phyloP scores from a whole-genome alignment of 2,329 filamentous ascomycete species.

The Aaosphaeria pasadenensis region DNA sequence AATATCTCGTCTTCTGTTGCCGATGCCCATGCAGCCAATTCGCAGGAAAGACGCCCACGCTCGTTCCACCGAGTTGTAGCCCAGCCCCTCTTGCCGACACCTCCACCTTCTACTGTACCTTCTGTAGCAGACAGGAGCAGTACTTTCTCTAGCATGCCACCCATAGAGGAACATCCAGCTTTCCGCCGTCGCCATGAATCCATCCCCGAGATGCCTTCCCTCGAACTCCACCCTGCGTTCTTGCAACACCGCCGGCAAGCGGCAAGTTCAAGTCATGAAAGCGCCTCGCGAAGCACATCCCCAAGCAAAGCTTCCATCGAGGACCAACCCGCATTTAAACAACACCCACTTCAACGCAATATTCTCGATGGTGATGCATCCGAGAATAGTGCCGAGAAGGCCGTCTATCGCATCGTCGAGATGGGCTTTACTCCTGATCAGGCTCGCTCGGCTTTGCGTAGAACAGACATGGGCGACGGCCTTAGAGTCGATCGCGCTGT shows the following conservation, averaged over 20 bases:
- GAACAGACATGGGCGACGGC: constrained; percentile 59
- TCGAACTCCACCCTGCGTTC: constrained; percentile 20
- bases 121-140: constrained; percentile 21
- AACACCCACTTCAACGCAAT: constrained; percentile 30
- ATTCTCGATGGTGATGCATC: constrained; percentile 32
- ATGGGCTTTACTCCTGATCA: constrained; percentile 58
- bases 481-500: constrained; percentile 58
- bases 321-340: constrained; percentile 17
- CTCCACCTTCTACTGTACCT: constrained; percentile 25
- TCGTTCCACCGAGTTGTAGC: constrained; percentile 21
- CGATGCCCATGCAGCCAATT: constrained; percentile 13
- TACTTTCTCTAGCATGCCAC: constrained; percentile 25
- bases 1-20: constrained; percentile 13
- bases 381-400: constrained; percentile 55
- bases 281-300: background rate
- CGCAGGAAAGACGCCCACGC: constrained; percentile 8
- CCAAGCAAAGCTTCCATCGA: constrained; percentile 2
- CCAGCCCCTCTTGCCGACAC: constrained; percentile 28
- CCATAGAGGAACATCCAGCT: constrained; percentile 28
- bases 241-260: constrained; percentile 1
- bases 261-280: constrained; percentile 1
- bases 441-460: constrained; percentile 55
- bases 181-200: constrained; percentile 7
- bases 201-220: constrained; percentile 11
- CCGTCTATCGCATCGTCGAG: constrained; percentile 56